These are phyloP conservation scores for Stagonosporopsis vannaccii DNA, from an alignment of 2,329 filamentous ascomycete genomes.

Conservation along the genomic window DNA sequence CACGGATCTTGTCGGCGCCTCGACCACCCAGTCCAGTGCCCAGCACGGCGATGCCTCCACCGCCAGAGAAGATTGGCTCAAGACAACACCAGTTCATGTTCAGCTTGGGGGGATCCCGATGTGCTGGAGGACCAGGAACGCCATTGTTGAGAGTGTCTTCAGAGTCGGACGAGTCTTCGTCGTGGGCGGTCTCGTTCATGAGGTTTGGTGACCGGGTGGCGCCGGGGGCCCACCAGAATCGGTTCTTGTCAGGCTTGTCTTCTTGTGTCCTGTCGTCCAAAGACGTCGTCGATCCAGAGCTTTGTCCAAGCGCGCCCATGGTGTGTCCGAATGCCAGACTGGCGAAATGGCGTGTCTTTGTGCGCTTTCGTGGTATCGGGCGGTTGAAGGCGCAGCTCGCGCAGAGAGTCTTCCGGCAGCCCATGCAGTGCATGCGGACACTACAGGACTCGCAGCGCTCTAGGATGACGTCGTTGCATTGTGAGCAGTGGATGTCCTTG, in stretches of 20 bases:
- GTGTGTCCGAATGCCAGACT: slow-evolving; percentile 45
- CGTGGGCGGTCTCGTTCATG: slow-evolving; percentile 61
- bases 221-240: slow-evolving; percentile 68
- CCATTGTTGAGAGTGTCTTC: slow-evolving; percentile 48
- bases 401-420: slow-evolving; percentile 66
- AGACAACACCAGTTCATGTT: slow-evolving; percentile 68
- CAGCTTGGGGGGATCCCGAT: slow-evolving; percentile 56
- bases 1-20: slow-evolving; percentile 63
- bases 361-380: slow-evolving; percentile 55
- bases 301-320: slow-evolving; percentile 36
- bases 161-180: slow-evolving; percentile 49
- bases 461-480: slow-evolving; percentile 60
- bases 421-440: slow-evolving; percentile 67
- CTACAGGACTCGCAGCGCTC: slow-evolving; percentile 68
- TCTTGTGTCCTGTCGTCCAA: slow-evolving; percentile 31
- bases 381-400: slow-evolving; percentile 66
- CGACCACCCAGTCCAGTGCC: slow-evolving; percentile 56
- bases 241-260: slow-evolving; percentile 38
- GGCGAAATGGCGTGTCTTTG: slow-evolving; percentile 49
- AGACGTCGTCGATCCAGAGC: slow-evolving; percentile 37
- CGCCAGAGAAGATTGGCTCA: slow-evolving; percentile 66
- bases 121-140: slow-evolving; percentile 44
- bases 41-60: slow-evolving; percentile 65
- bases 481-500: slow-evolving; percentile 61
- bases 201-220: slow-evolving; percentile 62